Conservation (phyloP, 179 eudicot genomes). For the Spinacia oleracea region DNA sequence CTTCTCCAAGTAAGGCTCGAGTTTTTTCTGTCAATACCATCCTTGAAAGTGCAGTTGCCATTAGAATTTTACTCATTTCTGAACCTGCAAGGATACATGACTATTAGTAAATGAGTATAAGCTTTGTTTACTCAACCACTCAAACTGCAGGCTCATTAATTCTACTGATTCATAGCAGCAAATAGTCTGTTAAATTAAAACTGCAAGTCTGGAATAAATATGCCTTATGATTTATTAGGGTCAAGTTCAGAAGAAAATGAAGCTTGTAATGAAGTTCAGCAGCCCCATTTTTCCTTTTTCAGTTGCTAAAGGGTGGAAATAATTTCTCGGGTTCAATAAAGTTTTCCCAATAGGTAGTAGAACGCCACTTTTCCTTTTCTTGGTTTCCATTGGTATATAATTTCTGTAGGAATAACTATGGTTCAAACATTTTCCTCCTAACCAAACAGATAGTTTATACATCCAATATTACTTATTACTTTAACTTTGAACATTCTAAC, state of each 20-base stretch:
- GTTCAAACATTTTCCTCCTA: not conserved
- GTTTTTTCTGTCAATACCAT: slow-evolving; percentile 72
- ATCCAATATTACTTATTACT: not conserved
- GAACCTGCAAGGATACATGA: slow-evolving; percentile 51
- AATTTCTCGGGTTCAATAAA: not conserved
- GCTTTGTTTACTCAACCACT: not conserved
- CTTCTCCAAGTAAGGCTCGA: slow-evolving; percentile 60
- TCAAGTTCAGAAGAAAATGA: not conserved
- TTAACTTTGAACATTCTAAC: not conserved
- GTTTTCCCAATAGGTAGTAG: not conserved
- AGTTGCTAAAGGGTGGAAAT: not conserved
- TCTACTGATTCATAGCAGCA: not conserved
- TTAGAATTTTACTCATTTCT: slow-evolving; percentile 86
- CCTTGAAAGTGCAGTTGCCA: slow-evolving; percentile 82
- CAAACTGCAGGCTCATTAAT: not conserved
- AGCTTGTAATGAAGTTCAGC: not conserved
- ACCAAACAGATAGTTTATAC: not conserved
- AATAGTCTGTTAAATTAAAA: not conserved
- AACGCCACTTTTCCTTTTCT: not conserved
- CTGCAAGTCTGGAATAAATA: not conserved
- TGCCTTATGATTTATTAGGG: not conserved
- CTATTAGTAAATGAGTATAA: not conserved
- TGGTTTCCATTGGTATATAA: not conserved
- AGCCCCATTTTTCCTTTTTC: not conserved
- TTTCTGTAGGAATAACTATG: not conserved